Evolutionary conservation across 2,329 filamentous ascomycete genomes (phyloP), one percentile per base, ranked within the genome.

Genomic region (Eurotiales sp.): DNA sequence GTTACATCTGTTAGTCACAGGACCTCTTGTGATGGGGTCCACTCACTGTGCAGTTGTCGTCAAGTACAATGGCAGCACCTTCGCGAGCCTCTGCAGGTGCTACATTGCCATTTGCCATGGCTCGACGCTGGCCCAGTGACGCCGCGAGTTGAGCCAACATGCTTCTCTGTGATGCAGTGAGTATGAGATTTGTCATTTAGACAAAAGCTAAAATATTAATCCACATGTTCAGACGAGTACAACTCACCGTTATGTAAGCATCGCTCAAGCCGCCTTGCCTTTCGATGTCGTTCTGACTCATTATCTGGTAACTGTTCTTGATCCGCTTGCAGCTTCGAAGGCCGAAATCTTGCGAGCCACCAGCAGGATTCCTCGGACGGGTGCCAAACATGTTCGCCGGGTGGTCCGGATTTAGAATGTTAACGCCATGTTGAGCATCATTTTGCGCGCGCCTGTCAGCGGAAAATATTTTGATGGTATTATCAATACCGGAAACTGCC

Each of bases 391-490:
- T 59, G 56, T 72, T 74, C 37, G 65, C 62, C 12, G 66, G 60
- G 19, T 69, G 70, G 30, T 71, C 67, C 2, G 72, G 71, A 29
- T 79, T 76, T 8, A 76, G 71, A 45, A 86, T 76, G n/a, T 83
- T 82, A 44, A 80, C 69, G 1, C 81, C 82, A 10, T 73, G 71
- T 19, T 78, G 75, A 15, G 83, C 83, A 46, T 78, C 74, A 30
- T 76, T 71, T 56, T 84, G 80, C 14, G 80, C 78, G 29, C 75
- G 73, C 40, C 71, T 73, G 58, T 86, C 83, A 0, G 82, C 74
- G 1, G 80, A 83, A 66, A 86, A 87, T 48, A 87, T 81, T 61
- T 87, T 86, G 68, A 87, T 79, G 0, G 83, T 86, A 58, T 81
- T 77, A 56, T 86, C 84, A 53, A 87, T 87, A 17, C 84, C 84